These are phyloP conservation scores for Fraxinus nigra DNA, from an alignment of 305 asterid genomes.

Conservation along the genomic window DNA sequence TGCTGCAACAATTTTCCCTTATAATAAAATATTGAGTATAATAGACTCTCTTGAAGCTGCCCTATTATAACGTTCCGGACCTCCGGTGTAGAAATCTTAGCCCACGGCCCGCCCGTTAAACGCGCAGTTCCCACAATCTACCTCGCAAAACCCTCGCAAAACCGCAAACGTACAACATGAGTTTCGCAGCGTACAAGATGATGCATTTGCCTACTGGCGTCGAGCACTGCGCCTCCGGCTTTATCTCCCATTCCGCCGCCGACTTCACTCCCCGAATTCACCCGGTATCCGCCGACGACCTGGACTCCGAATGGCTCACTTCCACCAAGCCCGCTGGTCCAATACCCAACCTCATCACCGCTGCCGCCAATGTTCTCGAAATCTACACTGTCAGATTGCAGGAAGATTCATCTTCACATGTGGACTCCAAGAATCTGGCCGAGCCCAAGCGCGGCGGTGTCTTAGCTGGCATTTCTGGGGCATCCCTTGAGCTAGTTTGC, in stretches of 20 bases:
- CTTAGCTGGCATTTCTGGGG: conserved; percentile 73
- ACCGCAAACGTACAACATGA: conserved; percentile 46
- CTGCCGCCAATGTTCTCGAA: conserved; percentile 82
- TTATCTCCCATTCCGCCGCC: conserved; percentile 66
- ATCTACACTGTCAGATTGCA: conserved; percentile 65
- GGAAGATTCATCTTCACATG: conserved; percentile 47
- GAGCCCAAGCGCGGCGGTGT: conserved; percentile 82
- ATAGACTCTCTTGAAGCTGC: background rate
- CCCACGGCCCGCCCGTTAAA: background rate
- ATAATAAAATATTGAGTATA: too few species aligned
- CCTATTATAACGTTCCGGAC: background rate
- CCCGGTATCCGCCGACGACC: conserved; percentile 47
- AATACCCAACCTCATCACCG: conserved; percentile 71
- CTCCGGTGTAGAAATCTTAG: conserved; percentile 35
- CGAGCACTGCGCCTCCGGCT: conserved; percentile 86
- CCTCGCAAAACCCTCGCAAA: conserved; percentile 8
- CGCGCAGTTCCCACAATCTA: conserved; percentile 4
- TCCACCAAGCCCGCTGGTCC: conserved; percentile 58
- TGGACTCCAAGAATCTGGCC: conserved; percentile 38
- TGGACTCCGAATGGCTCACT: conserved; percentile 62
- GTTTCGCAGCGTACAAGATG: conserved; percentile 82
- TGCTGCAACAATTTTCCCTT: too few species aligned
- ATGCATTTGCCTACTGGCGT: conserved; percentile 90
- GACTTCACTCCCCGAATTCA: conserved; percentile 50
- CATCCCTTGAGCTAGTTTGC: conserved; percentile 82